Percentiles rank a stretch among this genome's conserved stretches.
These are phyloP conservation scores for Daldinia bambusicola DNA, from an alignment of 495 filamentous ascomycete genomes.

Conservation along the genomic window DNA sequence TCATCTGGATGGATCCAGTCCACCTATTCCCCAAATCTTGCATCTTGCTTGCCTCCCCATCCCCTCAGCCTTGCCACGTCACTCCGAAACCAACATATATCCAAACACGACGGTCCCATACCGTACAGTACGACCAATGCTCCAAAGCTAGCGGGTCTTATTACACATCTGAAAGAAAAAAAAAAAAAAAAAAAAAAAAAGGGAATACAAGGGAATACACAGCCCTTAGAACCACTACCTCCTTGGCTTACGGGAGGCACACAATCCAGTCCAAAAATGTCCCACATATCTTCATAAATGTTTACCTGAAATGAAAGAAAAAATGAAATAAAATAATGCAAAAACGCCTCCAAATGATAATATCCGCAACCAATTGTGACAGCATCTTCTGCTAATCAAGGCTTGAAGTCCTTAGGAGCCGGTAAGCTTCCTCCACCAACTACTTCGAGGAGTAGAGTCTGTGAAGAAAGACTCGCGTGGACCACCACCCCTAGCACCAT, in stretches of 20 bases:
- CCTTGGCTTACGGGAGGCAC: conserved; percentile 14
- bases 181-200: too few species aligned
- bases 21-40: conserved; percentile 25
- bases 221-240: neutral
- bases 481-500: conserved; percentile 52
- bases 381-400: conserved; percentile 1
- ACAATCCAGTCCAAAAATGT: conserved; percentile 17
- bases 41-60: conserved; percentile 20
- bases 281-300: conserved; percentile 12
- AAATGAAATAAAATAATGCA: conserved; percentile 11
- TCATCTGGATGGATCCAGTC: conserved; percentile 11
- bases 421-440: conserved; percentile 65
- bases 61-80: conserved; percentile 44
- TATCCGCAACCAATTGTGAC: neutral
- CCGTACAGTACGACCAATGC: conserved; percentile 19
- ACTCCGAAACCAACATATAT: conserved; percentile 8
- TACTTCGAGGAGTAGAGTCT: conserved; percentile 60
- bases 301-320: neutral
- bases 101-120: conserved; percentile 3
- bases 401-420: conserved; percentile 30
- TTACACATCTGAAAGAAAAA: neutral
- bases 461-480: conserved; percentile 54
- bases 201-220: neutral
- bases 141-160: conserved; percentile 10
- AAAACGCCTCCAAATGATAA: conserved; percentile 16